These are phyloP conservation scores for Lactarius pseudohatsudake DNA, from an alignment of 768 basidiomycete genomes.

Conservation along the genomic window DNA sequence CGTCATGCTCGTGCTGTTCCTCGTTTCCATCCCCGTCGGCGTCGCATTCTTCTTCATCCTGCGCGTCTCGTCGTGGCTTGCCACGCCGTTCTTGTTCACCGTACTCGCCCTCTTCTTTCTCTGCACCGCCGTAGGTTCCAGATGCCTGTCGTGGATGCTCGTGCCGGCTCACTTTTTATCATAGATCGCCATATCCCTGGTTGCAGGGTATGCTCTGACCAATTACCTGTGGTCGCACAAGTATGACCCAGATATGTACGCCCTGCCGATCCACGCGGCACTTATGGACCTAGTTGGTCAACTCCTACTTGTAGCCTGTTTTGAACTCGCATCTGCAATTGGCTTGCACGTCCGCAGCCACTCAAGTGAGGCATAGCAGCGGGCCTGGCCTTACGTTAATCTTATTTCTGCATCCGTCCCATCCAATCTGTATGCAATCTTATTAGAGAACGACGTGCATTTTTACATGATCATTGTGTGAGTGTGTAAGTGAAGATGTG, in stretches of 20 bases:
- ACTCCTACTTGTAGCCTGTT: slow-evolving; percentile 73
- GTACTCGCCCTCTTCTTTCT: slow-evolving; percentile 67
- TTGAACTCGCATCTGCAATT: slow-evolving; percentile 57
- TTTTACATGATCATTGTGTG: background rate
- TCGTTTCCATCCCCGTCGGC: slow-evolving; percentile 80
- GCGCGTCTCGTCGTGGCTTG: slow-evolving; percentile 72
- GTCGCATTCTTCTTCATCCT: slow-evolving; percentile 70
- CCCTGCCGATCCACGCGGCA: slow-evolving; percentile 89
- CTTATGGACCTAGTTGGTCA: slow-evolving; percentile 85
- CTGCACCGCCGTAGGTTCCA: slow-evolving; percentile 65
- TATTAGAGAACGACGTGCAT: background rate
- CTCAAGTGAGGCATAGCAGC: background rate
- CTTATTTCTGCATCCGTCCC: background rate
- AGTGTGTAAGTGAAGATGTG: background rate
- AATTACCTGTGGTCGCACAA: slow-evolving; percentile 73
- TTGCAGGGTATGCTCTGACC: slow-evolving; percentile 65
- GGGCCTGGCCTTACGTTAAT: background rate
- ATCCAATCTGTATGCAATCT: background rate
- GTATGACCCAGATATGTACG: slow-evolving; percentile 89
- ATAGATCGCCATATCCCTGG: slow-evolving; percentile 71
- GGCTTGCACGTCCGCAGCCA: slow-evolving; percentile 37
- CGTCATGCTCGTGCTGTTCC: slow-evolving; percentile 66
- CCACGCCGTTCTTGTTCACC: slow-evolving; percentile 67
- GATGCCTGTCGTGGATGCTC: background rate
- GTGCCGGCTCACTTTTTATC: background rate